Conservation (phyloP, 2,329 filamentous ascomycete genomes). For the Ramichloridium luteum region DNA sequence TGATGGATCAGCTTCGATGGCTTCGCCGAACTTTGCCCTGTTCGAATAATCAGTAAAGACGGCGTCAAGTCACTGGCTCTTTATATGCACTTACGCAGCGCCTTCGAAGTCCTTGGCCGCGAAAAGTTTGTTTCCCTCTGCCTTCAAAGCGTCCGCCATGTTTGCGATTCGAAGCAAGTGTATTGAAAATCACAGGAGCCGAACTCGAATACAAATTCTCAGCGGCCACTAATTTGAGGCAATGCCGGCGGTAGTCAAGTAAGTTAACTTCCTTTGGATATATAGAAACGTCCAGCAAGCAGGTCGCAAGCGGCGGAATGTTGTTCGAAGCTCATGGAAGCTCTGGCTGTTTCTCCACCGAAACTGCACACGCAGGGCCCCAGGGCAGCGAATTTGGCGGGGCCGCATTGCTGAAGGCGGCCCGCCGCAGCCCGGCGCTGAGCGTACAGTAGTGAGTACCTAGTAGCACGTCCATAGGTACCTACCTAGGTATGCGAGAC, state of each 20-base stretch:
- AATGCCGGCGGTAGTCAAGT: neutral
- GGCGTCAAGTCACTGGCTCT: neutral
- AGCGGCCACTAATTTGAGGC: neutral
- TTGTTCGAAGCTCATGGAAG: neutral
- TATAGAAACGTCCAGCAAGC: too few species aligned
- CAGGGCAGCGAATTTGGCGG: too few species aligned
- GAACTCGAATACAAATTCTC: neutral
- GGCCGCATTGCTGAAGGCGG: too few species aligned
- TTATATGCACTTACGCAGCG: conserved; percentile 70
- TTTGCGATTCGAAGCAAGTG: conserved; percentile 3
- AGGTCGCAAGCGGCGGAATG: too few species aligned
- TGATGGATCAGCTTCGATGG: conserved; percentile 71
- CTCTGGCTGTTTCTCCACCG: too few species aligned
- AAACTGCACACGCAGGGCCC: too few species aligned
- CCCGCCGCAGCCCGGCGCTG: too few species aligned
- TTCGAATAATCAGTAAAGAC: conserved; percentile 6
- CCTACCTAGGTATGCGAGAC: too few species aligned
- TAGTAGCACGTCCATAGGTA: too few species aligned
- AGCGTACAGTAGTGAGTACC: too few species aligned
- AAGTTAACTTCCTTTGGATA: neutral
- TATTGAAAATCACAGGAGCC: neutral
- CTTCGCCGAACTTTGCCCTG: conserved; percentile 88
- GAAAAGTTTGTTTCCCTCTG: conserved; percentile 97
- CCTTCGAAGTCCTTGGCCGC: conserved; percentile 92
- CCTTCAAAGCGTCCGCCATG: conserved; percentile 78